phyloP scores from a whole-genome alignment of 2,329 filamentous ascomycete species.

The Emydomyces testavorans region DNA sequence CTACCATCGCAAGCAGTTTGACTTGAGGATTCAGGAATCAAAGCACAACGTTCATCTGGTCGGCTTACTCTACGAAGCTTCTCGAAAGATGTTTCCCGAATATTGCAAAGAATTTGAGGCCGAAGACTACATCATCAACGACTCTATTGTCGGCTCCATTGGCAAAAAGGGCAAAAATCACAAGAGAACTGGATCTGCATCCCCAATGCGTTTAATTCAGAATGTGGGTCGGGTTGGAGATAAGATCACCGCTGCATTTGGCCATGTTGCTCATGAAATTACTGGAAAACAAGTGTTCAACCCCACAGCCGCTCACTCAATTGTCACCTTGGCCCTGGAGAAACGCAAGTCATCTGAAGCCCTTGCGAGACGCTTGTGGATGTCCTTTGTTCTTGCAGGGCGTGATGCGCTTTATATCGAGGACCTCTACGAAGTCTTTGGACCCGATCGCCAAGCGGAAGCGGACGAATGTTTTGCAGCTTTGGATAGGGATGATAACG shows the following conservation, averaged over 20 bases:
- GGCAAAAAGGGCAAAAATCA: slow-evolving; percentile 41
- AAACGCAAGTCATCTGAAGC: slow-evolving; percentile 75
- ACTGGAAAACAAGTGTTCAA: slow-evolving; percentile 95
- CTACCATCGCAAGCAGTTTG: slow-evolving; percentile 57
- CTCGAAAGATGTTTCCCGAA: slow-evolving; percentile 75
- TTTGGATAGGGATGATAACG: slow-evolving; percentile 79
- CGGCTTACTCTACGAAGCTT: slow-evolving; percentile 79
- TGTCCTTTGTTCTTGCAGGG: slow-evolving; percentile 92
- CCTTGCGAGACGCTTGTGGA: slow-evolving; percentile 90
- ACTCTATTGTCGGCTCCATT: slow-evolving; percentile 58
- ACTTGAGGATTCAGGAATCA: slow-evolving; percentile 67
- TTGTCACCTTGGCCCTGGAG: slow-evolving; percentile 81
- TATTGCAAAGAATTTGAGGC: slow-evolving; percentile 84
- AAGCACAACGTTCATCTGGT: slow-evolving; percentile 77
- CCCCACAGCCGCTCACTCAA: slow-evolving; percentile 75
- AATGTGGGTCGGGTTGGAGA: slow-evolving; percentile 74
- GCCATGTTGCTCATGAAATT: slow-evolving; percentile 86
- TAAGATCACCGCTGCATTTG: slow-evolving; percentile 86
- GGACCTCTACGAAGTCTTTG: slow-evolving; percentile 80
- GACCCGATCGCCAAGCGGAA: slow-evolving; percentile 57
- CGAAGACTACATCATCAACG: slow-evolving; percentile 84
- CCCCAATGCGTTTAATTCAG: slow-evolving; percentile 66
- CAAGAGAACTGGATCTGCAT: slow-evolving; percentile 50
- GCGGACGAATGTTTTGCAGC: slow-evolving; percentile 75
- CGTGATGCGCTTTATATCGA: slow-evolving; percentile 66